phyloP scores from a whole-genome alignment of 495 filamentous ascomycete species.

The Trichoderma orchidacearum region DNA sequence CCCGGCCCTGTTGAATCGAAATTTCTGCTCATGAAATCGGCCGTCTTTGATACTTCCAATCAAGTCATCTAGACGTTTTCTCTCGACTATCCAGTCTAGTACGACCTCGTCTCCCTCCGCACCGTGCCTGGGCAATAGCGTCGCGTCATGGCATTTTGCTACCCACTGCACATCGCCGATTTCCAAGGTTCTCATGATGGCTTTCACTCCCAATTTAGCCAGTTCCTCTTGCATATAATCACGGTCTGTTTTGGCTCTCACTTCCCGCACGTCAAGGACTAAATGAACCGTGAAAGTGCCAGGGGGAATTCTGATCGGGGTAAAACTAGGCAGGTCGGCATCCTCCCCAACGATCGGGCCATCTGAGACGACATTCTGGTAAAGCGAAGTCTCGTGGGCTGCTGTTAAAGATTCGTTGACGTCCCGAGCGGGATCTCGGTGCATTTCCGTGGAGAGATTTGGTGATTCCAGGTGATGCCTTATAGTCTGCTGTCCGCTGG shows the following conservation, averaged over 20 bases:
- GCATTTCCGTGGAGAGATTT: background rate
- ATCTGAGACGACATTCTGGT: conserved; percentile 25
- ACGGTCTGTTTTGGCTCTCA: conserved; percentile 61
- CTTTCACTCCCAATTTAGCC: conserved; percentile 46
- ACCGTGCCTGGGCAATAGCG: conserved; percentile 38
- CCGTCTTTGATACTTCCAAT: conserved; percentile 71
- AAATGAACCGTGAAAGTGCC: conserved; percentile 60
- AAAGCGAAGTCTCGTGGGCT: conserved; percentile 6
- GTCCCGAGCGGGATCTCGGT: background rate
- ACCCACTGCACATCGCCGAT: conserved; percentile 76
- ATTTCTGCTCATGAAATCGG: conserved; percentile 78
- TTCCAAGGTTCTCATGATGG: conserved; percentile 52
- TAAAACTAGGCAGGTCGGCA: conserved; percentile 33
- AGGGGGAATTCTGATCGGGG: conserved; percentile 46
- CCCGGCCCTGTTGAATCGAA: conserved; percentile 56
- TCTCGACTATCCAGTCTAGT: conserved; percentile 71
- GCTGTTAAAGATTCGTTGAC: background rate
- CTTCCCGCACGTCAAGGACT: conserved; percentile 64
- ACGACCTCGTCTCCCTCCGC: conserved; percentile 65
- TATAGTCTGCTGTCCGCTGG: background rate
- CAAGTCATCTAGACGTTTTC: conserved; percentile 73
- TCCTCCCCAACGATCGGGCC: conserved; percentile 17
- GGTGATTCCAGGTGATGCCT: background rate
- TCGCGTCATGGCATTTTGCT: conserved; percentile 50
- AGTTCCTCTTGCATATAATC: conserved; percentile 70